Base-by-base conservation (phyloP, 2,329 filamentous ascomycete species). In the Apiospora kogelbergensis region DNA sequence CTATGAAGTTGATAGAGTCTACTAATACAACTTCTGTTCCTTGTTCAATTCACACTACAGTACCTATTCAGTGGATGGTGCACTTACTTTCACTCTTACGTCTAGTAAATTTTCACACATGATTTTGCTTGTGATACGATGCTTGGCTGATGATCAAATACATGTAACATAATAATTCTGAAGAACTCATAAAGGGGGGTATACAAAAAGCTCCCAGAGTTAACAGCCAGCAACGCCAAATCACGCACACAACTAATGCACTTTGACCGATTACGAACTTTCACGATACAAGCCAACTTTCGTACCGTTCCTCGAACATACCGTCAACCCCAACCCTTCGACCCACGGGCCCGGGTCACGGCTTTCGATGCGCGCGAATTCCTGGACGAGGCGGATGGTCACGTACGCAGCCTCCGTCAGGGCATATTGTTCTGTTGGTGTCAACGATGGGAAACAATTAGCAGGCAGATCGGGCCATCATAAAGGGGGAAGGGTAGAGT, bases 341-440 rank as follows among this genome's bases (percentile, higher is more conserved):
- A 42, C 60, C 67, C 67, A 68, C 6, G 67, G 67, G 15, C 63
- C 67, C 17, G 60, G 60, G 33, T 68, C 67, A 6, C 60, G 60
- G 30, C 63, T 66, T 63, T 68, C 67, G 13, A 68, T 65, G 11
- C 44, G 53, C 44, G 42, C 53, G 30, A 69, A 69, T 15, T 65
- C 53, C 37, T 69, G 68, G 2, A 67, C 10, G 13, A 69, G 22
- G 3, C 68, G 33, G 24, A 40, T 57, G 9, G 57, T 67, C 11
- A 69, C 53, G 57, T 67, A 69, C 20, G 42, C 24, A 1, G 68
- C 68, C 24, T 69, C 68, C 17, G 68, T 69, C 57, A 69, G 13
- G 17, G 68, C 68, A 33, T 63, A 69, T 40, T 69, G 65, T 41
- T 69, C 65, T 66, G n/a, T 10, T n/a, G n/a, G n/a, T n/a, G n/a